Base-by-base conservation (phyloP, 129 eudicot genomes). In the Silybum marianum region DNA sequence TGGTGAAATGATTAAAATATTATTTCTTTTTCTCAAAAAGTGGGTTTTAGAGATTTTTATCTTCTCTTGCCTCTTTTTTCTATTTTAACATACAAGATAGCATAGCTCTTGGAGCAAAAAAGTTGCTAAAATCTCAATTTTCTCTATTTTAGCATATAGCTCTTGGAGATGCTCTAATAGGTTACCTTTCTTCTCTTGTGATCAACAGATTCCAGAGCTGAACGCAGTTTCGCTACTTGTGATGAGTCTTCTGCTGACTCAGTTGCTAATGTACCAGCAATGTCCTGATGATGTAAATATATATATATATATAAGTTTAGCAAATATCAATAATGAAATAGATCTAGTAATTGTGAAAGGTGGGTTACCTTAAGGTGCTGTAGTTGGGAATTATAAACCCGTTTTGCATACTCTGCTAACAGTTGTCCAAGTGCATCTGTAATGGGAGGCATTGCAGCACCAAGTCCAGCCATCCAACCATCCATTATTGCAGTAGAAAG, bases 381-480 rank as follows among this genome's bases (percentile, higher is more conserved):
- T 81, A 95, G 71, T 77, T 95, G 99, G 84, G 99, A 92, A 82
- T 84, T 92, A 80, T 90, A 95, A 30, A 95, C 97, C 34, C 97
- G 88, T 68, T 88, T 95, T 70, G 97, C 93, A 84, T 95, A 95
- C 88, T 95, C 98, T 10, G 90, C 92, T 67, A 95, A 86, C 42
- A 95, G 95, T 80, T 90, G 99, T 30, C 99, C 99, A 81, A 95
- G 99, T 23, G 99, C 99, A 88, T 95, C 99, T 30, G 99, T 95
- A 76, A 72, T 38, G 13, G 98, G 99, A 84, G 97, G 98, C 46
- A 81, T 76, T 9, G 99, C 99, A 80, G 96, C 94, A 80, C 99
- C 99, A 76, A 95, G 99, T 16, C 99, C 99, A 75, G 99, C 99
- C 99, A 95, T 95, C 99, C 99, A 95, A 69, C 99, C 99, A 71